A percentile compares a stretch with the other conserved stretches of the same genome.
Conservation (phyloP, 1,284 basidiomycete species). For the Cutaneotrichosporon sp. region DNA sequence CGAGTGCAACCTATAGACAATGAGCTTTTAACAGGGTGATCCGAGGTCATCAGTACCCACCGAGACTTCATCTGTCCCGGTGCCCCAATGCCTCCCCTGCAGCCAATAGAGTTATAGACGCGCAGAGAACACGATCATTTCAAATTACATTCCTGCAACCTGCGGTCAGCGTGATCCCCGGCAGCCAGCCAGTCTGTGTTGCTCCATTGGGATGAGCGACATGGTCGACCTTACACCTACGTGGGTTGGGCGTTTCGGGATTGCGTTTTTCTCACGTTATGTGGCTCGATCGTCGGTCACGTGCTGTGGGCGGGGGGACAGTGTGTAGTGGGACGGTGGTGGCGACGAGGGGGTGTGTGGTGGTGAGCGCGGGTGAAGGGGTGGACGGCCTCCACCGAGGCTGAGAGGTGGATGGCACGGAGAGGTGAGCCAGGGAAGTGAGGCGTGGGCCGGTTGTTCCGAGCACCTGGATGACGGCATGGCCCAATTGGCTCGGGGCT, state of each 20-base stretch:
- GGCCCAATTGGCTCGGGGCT: background rate
- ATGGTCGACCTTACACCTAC: background rate
- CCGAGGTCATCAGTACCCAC: too few relatives aligned
- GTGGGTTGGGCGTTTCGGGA: constrained; percentile 9
- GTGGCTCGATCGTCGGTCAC: background rate
- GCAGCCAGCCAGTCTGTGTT: constrained; percentile 51
- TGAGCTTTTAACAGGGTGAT: too few relatives aligned
- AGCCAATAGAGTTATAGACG: too few relatives aligned
- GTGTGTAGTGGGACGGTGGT: background rate
- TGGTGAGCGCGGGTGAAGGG: background rate
- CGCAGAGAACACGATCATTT: too few relatives aligned
- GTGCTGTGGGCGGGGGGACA: background rate
- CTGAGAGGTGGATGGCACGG: background rate
- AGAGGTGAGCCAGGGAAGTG: too few relatives aligned
- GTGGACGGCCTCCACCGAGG: background rate
- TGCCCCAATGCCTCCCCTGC: too few relatives aligned
- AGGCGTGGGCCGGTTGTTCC: too few relatives aligned
- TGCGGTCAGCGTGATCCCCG: constrained; percentile 33
- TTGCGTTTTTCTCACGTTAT: background rate
- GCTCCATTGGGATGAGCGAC: too few relatives aligned
- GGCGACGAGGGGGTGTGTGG: background rate
- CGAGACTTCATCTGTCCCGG: too few relatives aligned
- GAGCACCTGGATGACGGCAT: too few relatives aligned
- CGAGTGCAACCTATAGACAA: too few relatives aligned
- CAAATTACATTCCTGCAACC: too few relatives aligned